A percentile compares a stretch with the other conserved stretches of the same genome.
These are phyloP conservation scores for Metschnikowia orientalis DNA, from an alignment of 805 yeast species.

Conservation along the genomic window DNA sequence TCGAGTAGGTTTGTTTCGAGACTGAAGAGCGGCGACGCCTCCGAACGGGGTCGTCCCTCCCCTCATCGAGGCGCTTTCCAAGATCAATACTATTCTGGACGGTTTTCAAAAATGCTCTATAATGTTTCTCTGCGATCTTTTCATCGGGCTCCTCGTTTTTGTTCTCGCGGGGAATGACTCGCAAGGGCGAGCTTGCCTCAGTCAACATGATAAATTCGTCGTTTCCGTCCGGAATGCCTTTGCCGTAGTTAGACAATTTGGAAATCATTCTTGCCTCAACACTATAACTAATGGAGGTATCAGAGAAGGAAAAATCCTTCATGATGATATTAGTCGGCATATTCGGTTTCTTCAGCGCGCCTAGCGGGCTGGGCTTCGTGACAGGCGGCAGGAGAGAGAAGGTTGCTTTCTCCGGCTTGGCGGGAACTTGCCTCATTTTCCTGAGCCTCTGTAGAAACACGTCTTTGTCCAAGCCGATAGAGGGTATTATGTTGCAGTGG, in stretches of 20 bases:
- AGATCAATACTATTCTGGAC: constrained; percentile 9
- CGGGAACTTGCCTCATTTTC: constrained; percentile 12
- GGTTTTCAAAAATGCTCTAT: constrained; percentile 16
- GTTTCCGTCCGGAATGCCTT: constrained; percentile 5
- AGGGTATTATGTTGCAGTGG: constrained; percentile 24
- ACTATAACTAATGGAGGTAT: constrained; percentile 27
- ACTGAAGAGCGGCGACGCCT: constrained; percentile 12
- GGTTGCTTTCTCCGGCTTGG: constrained; percentile 5
- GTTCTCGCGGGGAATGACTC: constrained; percentile 20
- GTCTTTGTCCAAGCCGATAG: constrained; percentile 24
- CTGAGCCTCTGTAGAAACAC: constrained; percentile 22
- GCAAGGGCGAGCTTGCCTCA: constrained; percentile 21
- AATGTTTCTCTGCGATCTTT: constrained; percentile 15
- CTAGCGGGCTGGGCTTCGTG: background rate
- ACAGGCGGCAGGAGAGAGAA: constrained; percentile 1
- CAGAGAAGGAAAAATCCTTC: constrained; percentile 25
- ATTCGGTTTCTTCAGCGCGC: constrained; percentile 5
- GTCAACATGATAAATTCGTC: constrained; percentile 25
- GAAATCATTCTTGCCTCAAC: constrained; percentile 27
- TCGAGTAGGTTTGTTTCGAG: constrained; percentile 16
- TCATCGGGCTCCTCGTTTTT: constrained; percentile 4
- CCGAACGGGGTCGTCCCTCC: constrained; percentile 2
- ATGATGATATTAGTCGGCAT: constrained; percentile 12
- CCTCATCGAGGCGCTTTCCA: constrained; percentile 8
- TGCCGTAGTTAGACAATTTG: constrained; percentile 20